These are phyloP conservation scores for Strombidium stylifer DNA, from an alignment of 73 alveolate species.

Conservation along the genomic window DNA sequence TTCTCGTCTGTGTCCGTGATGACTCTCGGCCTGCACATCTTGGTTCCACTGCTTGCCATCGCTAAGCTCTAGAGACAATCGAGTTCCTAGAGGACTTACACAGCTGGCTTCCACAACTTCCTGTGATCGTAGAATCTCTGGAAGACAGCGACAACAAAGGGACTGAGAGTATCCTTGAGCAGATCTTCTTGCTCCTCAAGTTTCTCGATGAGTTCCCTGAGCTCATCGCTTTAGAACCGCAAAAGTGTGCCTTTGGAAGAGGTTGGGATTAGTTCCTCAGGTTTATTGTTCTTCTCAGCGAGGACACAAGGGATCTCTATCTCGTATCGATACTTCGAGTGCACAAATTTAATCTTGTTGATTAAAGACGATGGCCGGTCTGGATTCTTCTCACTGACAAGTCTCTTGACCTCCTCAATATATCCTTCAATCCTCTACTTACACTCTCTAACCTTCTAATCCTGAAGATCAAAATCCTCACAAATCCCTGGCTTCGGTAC, in stretches of 20 bases:
- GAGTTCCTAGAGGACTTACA: conserved; percentile 42
- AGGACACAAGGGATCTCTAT: conserved; percentile 63
- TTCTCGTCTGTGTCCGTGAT: conserved; percentile 17
- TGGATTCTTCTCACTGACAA: not conserved
- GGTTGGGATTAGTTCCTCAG: conserved; percentile 59
- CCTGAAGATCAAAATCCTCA: conserved; percentile 54
- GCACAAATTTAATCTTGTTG: conserved; percentile 18
- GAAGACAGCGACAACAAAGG: not conserved
- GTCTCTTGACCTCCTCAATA: not conserved
- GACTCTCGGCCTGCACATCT: conserved; percentile 51
- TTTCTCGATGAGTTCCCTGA: not conserved
- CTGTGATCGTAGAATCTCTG: conserved; percentile 14
- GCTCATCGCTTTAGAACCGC: conserved; percentile 62
- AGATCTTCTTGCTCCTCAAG: conserved; percentile 12
- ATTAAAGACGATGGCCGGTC: not conserved
- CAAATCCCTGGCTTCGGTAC: conserved; percentile 58
- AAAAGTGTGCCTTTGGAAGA: conserved; percentile 53
- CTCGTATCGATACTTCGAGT: conserved; percentile 68
- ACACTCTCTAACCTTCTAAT: not conserved
- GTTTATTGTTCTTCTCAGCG: conserved; percentile 63
- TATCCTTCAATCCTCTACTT: not conserved
- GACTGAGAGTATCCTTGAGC: not conserved
- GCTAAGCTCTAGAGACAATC: conserved; percentile 58
- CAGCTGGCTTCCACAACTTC: conserved; percentile 40
- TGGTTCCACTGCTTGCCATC: conserved; percentile 35